These are phyloP conservation scores for Trichomonas tenax DNA, from an alignment of 208 protist species.

Conservation along the genomic window DNA sequence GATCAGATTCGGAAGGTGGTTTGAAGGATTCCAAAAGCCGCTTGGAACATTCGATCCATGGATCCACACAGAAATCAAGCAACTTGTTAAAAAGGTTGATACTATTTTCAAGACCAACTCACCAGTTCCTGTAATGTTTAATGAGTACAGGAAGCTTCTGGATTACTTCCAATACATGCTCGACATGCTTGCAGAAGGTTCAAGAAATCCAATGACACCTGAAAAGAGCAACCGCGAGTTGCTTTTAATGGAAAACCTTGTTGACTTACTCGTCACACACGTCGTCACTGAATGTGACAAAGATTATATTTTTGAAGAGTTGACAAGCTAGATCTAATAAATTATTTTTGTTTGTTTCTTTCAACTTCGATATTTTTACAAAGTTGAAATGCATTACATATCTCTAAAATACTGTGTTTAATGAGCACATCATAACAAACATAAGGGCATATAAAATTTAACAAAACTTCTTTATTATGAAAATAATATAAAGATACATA, in stretches of 20 bases:
- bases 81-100: neutral
- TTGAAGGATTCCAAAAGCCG: neutral
- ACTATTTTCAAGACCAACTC: neutral
- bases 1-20: neutral
- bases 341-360: neutral
- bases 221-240: neutral
- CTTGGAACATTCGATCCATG: neutral
- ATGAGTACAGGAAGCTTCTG: neutral
- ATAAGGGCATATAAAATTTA: too few species aligned
- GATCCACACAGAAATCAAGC: neutral
- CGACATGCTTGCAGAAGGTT: neutral
- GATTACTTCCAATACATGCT: neutral
- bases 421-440: too few species aligned
- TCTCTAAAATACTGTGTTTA: too few species aligned
- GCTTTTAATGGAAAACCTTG: neutral
- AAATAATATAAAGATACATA: too few species aligned
- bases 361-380: neutral
- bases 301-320: neutral
- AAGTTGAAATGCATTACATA: too few species aligned
- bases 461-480: too few species aligned
- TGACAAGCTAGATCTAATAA: neutral
- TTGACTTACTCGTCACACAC: neutral
- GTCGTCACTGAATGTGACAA: neutral
- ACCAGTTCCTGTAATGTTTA: neutral
- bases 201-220: neutral